Percentiles rank a stretch among this genome's conserved stretches.
Conservation (phyloP, 371 early-diverging fungal species). For the Phascolomyces articulosus region DNA sequence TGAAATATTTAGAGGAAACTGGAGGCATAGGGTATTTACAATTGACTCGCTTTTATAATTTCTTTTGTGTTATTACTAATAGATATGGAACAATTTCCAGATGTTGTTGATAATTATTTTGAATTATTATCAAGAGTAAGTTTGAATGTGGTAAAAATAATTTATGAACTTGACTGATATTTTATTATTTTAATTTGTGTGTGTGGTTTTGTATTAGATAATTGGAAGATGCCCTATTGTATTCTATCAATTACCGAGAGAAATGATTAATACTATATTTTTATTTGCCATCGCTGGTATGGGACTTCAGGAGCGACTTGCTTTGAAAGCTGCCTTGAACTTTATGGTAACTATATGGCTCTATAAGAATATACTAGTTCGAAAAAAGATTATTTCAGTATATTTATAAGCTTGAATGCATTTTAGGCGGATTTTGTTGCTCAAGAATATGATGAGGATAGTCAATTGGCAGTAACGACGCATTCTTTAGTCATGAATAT, state of each 20-base stretch:
- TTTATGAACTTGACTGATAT: background rate
- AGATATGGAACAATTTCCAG: slow-evolving; percentile 53
- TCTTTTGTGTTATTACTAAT: no score
- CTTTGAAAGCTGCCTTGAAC: slow-evolving; percentile 58
- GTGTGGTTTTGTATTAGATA: slow-evolving; percentile 39
- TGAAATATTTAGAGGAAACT: no score
- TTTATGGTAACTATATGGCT: slow-evolving; percentile 50
- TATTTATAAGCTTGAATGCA: background rate
- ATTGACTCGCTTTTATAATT: no score
- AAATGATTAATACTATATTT: slow-evolving; percentile 53
- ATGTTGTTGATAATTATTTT: slow-evolving; percentile 48
- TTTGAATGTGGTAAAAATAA: background rate
- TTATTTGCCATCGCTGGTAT: slow-evolving; percentile 59
- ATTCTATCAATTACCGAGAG: slow-evolving; percentile 55
- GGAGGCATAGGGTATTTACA: no score
- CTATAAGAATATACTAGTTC: background rate
- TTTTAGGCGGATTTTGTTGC: slow-evolving; percentile 56
- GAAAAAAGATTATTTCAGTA: no score
- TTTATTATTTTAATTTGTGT: background rate
- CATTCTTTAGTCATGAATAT: slow-evolving; percentile 48
- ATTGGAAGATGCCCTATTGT: slow-evolving; percentile 57
- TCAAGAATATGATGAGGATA: slow-evolving; percentile 46
- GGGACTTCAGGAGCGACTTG: slow-evolving; percentile 64
- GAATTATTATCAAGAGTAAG: slow-evolving; percentile 58
- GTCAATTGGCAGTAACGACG: slow-evolving; percentile 39